Conservation (phyloP, 805 yeast species). For the Yamadazyma scolyti region DNA sequence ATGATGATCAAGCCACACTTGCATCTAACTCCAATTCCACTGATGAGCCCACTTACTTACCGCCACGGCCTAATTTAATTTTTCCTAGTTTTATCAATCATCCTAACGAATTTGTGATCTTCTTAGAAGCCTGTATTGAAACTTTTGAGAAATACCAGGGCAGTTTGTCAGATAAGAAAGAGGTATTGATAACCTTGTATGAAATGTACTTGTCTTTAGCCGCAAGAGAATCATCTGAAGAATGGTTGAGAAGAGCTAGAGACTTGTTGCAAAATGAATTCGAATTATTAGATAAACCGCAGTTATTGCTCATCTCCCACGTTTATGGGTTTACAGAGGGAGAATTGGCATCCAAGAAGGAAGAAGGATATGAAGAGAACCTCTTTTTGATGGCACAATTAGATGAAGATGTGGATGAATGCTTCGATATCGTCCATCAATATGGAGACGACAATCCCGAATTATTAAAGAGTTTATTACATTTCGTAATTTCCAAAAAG, state of each 20-base stretch:
- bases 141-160: slow-evolving; percentile 77
- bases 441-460: slow-evolving; percentile 64
- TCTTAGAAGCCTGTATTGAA: slow-evolving; percentile 86
- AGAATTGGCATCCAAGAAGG: slow-evolving; percentile 37
- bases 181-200: slow-evolving; percentile 70
- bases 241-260: slow-evolving; percentile 69
- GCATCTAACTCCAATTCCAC: slow-evolving; percentile 2
- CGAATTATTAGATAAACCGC: slow-evolving; percentile 50
- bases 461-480: slow-evolving; percentile 61
- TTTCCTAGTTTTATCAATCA: slow-evolving; percentile 84
- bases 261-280: slow-evolving; percentile 45
- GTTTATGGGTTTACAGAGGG: slow-evolving; percentile 52
- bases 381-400: slow-evolving; percentile 64
- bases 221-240: slow-evolving; percentile 11
- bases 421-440: slow-evolving; percentile 52
- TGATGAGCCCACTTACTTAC: slow-evolving; percentile 68
- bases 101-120: slow-evolving; percentile 85
- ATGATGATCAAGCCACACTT: slow-evolving; percentile 11
- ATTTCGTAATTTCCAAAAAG: slow-evolving; percentile 56
- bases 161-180: slow-evolving; percentile 61
- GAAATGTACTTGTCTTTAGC: slow-evolving; percentile 75
- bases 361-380: slow-evolving; percentile 51
- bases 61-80: slow-evolving; percentile 85
- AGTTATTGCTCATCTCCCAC: slow-evolving; percentile 55
- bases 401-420: slow-evolving; percentile 52